A percentile compares a stretch with the other conserved stretches of the same genome.
Conservation (phyloP, 768 basidiomycete genomes). For the Cyathus striatus region DNA sequence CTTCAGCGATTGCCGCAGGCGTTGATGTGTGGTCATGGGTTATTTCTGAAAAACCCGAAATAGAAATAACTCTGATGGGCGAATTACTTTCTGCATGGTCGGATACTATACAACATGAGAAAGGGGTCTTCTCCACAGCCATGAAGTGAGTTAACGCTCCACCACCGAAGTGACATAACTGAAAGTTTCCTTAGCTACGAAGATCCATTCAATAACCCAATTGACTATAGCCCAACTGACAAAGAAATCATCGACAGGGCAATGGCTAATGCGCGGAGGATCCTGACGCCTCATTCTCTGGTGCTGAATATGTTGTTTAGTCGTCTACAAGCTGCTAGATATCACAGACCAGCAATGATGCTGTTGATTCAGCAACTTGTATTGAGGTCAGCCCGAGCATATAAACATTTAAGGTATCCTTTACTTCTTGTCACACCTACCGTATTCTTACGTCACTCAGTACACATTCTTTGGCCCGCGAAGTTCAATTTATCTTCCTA, state of each 20-base stretch:
- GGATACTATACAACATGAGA: constrained; percentile 67
- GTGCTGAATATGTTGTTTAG: constrained; percentile 87
- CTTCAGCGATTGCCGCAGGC: constrained; percentile 78
- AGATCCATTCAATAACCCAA: constrained; percentile 83
- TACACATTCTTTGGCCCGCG: constrained; percentile 87
- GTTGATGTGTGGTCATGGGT: constrained; percentile 98
- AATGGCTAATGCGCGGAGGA: constrained; percentile 59
- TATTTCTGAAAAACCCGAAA: constrained; percentile 75
- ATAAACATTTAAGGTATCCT: constrained; percentile 68
- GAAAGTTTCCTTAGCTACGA: constrained; percentile 51
- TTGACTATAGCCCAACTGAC: constrained; percentile 88
- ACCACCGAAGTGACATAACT: background rate
- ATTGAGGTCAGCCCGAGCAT: constrained; percentile 69
- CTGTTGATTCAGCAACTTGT: constrained; percentile 82
- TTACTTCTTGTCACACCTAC: background rate
- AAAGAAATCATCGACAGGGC: constrained; percentile 77
- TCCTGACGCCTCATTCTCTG: constrained; percentile 79
- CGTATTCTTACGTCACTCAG: constrained; percentile 30
- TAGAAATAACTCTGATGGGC: constrained; percentile 80
- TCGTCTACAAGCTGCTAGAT: constrained; percentile 89
- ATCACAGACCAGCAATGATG: constrained; percentile 81
- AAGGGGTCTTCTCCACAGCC: constrained; percentile 77
- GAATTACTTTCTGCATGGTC: constrained; percentile 90
- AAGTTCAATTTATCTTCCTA: constrained; percentile 85
- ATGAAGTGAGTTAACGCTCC: constrained; percentile 59